Conservation (phyloP, 176 grass and related monocot genomes). For the Avena sativa region DNA sequence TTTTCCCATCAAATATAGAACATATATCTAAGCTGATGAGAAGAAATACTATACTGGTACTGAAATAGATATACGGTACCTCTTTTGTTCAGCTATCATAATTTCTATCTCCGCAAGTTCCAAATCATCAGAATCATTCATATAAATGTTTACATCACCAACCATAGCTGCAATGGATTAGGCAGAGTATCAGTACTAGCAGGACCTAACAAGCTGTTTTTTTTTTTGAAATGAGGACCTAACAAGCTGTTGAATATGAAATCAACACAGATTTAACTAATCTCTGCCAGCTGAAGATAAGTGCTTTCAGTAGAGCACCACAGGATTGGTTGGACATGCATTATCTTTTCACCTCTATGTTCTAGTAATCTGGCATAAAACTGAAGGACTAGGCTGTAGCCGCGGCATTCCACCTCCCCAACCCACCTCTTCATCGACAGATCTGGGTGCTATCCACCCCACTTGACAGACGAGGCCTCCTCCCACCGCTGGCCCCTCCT, state of each 20-base stretch:
- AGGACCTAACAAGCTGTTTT: neutral
- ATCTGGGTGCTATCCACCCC: neutral
- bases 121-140: constrained; percentile 87
- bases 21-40: neutral
- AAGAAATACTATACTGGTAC: neutral
- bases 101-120: constrained; percentile 83
- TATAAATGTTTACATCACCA: constrained; percentile 97
- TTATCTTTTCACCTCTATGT: neutral
- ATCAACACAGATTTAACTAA: neutral
- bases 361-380: neutral
- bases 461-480: neutral
- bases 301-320: neutral
- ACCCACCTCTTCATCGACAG: neutral
- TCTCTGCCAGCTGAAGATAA: neutral
- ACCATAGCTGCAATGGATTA: constrained; percentile 71
- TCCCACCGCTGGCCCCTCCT: neutral
- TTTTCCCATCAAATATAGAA: neutral
- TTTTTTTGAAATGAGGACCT: neutral
- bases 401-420: neutral
- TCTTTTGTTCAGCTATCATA: constrained; percentile 86
- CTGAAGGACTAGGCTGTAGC: neutral
- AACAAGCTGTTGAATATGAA: neutral
- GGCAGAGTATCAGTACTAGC: neutral
- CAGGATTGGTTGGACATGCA: neutral
- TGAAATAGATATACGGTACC: constrained; percentile 39